Evolutionary conservation across 306 rosid genomes (phyloP).

Genomic region (Benincasa hispida): DNA sequence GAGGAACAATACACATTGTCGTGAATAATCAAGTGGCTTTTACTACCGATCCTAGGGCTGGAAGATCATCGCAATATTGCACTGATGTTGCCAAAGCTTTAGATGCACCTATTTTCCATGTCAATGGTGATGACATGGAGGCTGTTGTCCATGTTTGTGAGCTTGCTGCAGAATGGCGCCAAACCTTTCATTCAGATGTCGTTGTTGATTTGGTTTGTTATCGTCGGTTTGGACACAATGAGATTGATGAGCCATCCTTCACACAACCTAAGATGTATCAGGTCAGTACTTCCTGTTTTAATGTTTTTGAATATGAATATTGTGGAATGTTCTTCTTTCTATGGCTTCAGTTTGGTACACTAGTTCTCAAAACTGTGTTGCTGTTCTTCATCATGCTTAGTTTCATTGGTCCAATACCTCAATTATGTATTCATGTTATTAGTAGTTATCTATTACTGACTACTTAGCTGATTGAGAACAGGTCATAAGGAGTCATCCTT

Average conservation of each 20-base stretch:
- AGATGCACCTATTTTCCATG: conserved; percentile 85
- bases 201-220: conserved; percentile 94
- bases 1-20: conserved; percentile 89
- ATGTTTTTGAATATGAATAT: background rate
- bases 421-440: background rate
- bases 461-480: conserved; percentile 20
- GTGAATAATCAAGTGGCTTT: conserved; percentile 94
- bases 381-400: background rate
- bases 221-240: conserved; percentile 94
- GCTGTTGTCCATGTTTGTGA: conserved; percentile 95
- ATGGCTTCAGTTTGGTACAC: background rate
- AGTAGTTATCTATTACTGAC: conserved; percentile 8
- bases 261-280: conserved; percentile 96
- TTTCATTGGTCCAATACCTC: background rate
- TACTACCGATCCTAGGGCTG: conserved; percentile 78
- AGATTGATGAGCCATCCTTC: conserved; percentile 95
- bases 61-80: conserved; percentile 89
- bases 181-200: conserved; percentile 92
- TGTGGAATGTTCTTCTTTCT: background rate
- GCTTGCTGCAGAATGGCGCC: conserved; percentile 99
- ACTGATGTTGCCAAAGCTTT: conserved; percentile 96
- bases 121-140: conserved; percentile 87
- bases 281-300: conserved; percentile 34
- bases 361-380: background rate
- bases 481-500: conserved; percentile 77